Base-by-base conservation (phyloP, 1,284 basidiomycete genomes). In the Cutaneotrichosporon dermatis region DNA sequence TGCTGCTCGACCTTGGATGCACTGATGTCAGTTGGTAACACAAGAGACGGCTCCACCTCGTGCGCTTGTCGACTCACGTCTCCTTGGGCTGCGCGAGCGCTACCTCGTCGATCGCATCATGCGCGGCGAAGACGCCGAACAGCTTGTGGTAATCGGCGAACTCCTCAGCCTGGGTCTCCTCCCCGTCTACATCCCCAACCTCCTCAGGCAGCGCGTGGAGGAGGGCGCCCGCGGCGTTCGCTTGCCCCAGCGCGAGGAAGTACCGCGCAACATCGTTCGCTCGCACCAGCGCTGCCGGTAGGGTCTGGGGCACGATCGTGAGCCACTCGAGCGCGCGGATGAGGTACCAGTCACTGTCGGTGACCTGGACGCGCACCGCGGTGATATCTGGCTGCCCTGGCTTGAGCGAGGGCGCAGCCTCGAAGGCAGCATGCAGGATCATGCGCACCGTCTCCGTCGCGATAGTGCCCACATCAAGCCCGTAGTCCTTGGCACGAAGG, bases 251-350 rank as follows among this genome's bases (percentile, higher is more conserved):
- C 11, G 84, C 90, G 15, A 96, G 83, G 81, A 95, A 90, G 73
- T 91, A 92, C 12, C 92, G 85, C 58, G 91, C 76, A 54, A 94
- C 88, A 43, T 89, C 86, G 62, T 93, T 92, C 2, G 89, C 86
- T 68, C 92, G 89, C 69, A 88, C 84, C 4, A 96, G 79, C 0
- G 92, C 92, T 13, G 86, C 86, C n/a, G 81, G 79, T 64, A 87
- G 85, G 1, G 91, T 95, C 15, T 82, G 79, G 44, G 86, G 83
- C 63, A 84, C 80, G 74, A 92, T 89, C 0, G 86, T 89, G 49
- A 95, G 89, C 95, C 95, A 99, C 72, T 98, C 94, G 59, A 98
- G 87, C 0, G 90, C 89, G 8, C 92, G 84, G 53, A 97, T 83
- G 8, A 99, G 81, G 51, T 88, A 78, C 44, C 81, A 76, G 72